A percentile compares a stretch with the other conserved stretches of the same genome.
Evolutionary conservation across 2,329 filamentous ascomycete genomes (phyloP).

Genomic region (Claviceps capensis): DNA sequence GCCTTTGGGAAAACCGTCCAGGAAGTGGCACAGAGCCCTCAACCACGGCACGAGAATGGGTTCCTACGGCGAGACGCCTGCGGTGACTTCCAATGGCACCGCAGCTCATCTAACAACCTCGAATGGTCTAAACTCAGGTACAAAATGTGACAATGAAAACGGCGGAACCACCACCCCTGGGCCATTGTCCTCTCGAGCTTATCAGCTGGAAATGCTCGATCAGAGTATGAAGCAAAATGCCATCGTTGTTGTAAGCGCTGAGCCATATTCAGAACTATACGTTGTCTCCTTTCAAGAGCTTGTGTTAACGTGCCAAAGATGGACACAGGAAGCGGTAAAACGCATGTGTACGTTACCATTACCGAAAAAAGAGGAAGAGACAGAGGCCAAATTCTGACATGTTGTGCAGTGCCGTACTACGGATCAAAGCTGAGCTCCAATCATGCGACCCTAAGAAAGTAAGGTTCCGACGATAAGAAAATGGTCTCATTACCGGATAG

Average conservation of each 20-base stretch:
- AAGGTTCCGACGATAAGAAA: background rate
- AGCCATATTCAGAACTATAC: background rate
- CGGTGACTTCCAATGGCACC: slow-evolving; percentile 3
- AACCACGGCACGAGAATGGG: background rate
- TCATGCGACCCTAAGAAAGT: slow-evolving; percentile 40
- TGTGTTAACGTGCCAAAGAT: slow-evolving; percentile 36
- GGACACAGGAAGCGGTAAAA: slow-evolving; percentile 72
- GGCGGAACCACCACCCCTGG: slow-evolving; percentile 5
- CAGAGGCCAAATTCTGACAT: background rate
- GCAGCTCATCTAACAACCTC: background rate
- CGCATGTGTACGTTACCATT: slow-evolving; percentile 47
- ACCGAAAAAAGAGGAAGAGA: background rate
- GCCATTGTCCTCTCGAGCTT: slow-evolving; percentile 39
- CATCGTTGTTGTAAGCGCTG: slow-evolving; percentile 48
- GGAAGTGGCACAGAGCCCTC: slow-evolving; percentile 1
- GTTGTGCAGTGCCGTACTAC: slow-evolving; percentile 44
- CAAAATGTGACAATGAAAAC: slow-evolving; percentile 1
- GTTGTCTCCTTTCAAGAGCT: background rate
- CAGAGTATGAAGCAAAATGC: slow-evolving; percentile 55
- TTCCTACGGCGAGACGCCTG: background rate
- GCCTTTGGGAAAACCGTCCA: slow-evolving; percentile 5
- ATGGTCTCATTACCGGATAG: background rate
- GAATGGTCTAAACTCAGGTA: background rate
- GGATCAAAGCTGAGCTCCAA: slow-evolving; percentile 52
- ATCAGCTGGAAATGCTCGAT: slow-evolving; percentile 65